Conservation (phyloP, 2,329 filamentous ascomycete species). For the Diaporthe amygdali region DNA sequence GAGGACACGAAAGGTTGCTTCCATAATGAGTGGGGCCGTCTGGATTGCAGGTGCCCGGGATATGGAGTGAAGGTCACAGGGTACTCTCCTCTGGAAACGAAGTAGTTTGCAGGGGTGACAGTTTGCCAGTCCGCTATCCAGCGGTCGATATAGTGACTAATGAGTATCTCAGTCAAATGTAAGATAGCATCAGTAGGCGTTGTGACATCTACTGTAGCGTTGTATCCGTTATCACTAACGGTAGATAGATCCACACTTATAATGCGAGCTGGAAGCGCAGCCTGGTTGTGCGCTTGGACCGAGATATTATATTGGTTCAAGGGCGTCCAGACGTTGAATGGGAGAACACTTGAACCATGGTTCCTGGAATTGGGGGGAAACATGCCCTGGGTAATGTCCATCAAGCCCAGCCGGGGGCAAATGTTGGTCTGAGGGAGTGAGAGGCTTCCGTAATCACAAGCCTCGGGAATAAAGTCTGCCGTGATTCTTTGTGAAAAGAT, state of each 20-base stretch:
- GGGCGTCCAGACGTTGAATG: too few species aligned
- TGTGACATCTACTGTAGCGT: background rate
- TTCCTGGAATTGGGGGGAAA: background rate
- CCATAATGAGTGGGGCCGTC: background rate
- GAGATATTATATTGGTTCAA: background rate
- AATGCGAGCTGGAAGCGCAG: background rate
- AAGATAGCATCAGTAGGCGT: background rate
- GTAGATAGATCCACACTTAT: background rate
- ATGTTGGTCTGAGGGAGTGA: background rate
- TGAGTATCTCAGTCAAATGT: background rate
- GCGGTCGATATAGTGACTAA: background rate
- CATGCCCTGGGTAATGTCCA: background rate
- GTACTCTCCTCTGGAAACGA: too few species aligned
- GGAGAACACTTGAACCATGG: too few species aligned
- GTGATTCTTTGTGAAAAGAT: background rate
- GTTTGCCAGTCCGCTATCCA: background rate
- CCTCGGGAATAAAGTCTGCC: background rate
- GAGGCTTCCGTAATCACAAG: background rate
- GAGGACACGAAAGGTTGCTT: background rate
- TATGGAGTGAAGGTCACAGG: background rate
- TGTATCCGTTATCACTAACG: too few species aligned
- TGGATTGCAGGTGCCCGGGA: background rate
- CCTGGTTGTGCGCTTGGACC: background rate
- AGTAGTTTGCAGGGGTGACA: fast-evolving
- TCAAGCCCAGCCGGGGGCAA: background rate